These are phyloP conservation scores for Cladosporium halotolerans DNA, from an alignment of 2,329 filamentous ascomycete species.

Conservation along the genomic window DNA sequence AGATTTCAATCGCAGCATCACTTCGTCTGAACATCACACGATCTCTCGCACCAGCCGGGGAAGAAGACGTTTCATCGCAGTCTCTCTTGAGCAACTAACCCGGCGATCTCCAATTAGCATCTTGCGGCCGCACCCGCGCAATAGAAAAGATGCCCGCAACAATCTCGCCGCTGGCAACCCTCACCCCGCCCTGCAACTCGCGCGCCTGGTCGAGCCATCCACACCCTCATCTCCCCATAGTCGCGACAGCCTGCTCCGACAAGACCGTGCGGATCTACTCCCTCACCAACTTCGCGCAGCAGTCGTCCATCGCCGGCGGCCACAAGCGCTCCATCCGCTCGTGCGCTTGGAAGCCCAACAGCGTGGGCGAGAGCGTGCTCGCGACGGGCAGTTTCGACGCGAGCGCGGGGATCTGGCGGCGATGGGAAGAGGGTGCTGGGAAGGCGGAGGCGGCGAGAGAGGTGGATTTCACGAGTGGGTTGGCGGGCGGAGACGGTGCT, in stretches of 20 bases:
- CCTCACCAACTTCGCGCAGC: slow-evolving; percentile 69
- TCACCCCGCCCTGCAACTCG: slow-evolving; percentile 46
- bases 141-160: slow-evolving; percentile 15
- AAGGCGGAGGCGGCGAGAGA: slow-evolving; percentile 18
- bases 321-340: slow-evolving; percentile 86
- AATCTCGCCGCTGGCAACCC: slow-evolving; percentile 45
- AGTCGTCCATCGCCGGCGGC: slow-evolving; percentile 75
- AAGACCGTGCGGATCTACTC: slow-evolving; percentile 88
- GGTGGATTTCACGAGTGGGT: slow-evolving; percentile 29
- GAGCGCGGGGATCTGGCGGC: slow-evolving; percentile 62
- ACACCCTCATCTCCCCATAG: slow-evolving; percentile 78
- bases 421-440: slow-evolving; percentile 57
- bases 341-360: slow-evolving; percentile 75
- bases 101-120: neutral
- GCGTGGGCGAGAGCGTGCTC: slow-evolving; percentile 63
- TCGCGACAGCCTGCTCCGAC: slow-evolving; percentile 81
- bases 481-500: slow-evolving; percentile 23
- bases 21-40: neutral
- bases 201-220: slow-evolving; percentile 82
- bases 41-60: neutral
- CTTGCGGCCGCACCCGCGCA: neutral
- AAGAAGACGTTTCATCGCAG: neutral
- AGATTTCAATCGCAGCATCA: neutral
- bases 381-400: slow-evolving; percentile 93
- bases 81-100: neutral